These are phyloP conservation scores for Annona cherimola DNA, from an alignment of 164 flowering plant genomes.

Conservation along the genomic window DNA sequence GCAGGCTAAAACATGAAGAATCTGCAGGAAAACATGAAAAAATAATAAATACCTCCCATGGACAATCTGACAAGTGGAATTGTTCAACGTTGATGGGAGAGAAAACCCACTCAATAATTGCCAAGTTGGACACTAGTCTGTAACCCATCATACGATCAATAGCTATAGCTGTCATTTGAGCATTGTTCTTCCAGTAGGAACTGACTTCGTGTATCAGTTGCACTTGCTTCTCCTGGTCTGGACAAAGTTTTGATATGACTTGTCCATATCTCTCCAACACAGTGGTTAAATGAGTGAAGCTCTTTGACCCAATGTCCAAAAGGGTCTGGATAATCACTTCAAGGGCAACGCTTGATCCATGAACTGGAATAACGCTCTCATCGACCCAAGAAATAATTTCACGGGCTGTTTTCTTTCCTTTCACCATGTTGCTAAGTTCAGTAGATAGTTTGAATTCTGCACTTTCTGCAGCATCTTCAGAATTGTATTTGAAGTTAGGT, in stretches of 20 bases:
- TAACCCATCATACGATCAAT: conserved; percentile 99
- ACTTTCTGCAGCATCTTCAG: conserved; percentile 50
- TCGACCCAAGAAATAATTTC: conserved; percentile 84
- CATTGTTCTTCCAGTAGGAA: conserved; percentile 77
- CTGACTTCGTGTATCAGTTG: conserved; percentile 73
- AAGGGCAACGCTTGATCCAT: conserved; percentile 64
- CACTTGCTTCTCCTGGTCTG: conserved; percentile 80
- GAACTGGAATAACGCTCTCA: conserved; percentile 63
- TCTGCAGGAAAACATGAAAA: neutral
- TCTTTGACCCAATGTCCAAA: conserved; percentile 95
- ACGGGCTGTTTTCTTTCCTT: conserved; percentile 59
- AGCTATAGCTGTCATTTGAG: conserved; percentile 82
- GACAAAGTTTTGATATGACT: conserved; percentile 71
- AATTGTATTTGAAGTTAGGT: conserved; percentile 50
- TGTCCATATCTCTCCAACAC: conserved; percentile 97
- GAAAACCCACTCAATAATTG: conserved; percentile 92
- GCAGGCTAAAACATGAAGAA: too few species aligned
- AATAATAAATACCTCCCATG: conserved; percentile 75
- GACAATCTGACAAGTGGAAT: conserved; percentile 78
- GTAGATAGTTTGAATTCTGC: conserved; percentile 46
- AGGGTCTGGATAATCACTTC: conserved; percentile 74
- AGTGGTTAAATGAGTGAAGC: conserved; percentile 94
- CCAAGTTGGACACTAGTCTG: conserved; percentile 83
- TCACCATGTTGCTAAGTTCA: conserved; percentile 77
- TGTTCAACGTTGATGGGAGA: conserved; percentile 64